phyloP scores from a whole-genome alignment of 2,329 filamentous ascomycete genomes.

The Talaromyces albobiverticillius region DNA sequence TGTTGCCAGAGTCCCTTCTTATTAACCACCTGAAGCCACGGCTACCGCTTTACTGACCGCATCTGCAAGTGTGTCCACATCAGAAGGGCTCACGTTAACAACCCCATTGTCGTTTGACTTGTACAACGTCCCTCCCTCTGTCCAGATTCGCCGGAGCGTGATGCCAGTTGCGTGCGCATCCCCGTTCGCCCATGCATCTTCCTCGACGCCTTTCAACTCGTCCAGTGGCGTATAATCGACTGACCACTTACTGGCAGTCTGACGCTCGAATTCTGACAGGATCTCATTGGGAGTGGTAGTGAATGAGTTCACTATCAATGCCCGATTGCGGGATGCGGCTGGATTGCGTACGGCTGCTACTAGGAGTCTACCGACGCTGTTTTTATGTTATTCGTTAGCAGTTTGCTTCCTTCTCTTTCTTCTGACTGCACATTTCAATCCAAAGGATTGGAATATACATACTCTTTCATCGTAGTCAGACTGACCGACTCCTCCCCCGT shows the following conservation, averaged over 20 bases:
- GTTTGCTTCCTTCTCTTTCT: too few relatives aligned
- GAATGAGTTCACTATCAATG: constrained; percentile 68
- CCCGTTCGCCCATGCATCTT: constrained; percentile 49
- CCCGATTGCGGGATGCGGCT: constrained; percentile 51
- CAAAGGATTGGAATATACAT: too few relatives aligned
- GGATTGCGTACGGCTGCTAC: constrained; percentile 61
- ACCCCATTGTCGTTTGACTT: constrained; percentile 61
- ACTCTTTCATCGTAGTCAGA: constrained; percentile 71
- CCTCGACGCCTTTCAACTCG: constrained; percentile 51
- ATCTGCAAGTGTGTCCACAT: not conserved
- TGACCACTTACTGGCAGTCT: constrained; percentile 47
- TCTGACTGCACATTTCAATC: too few relatives aligned
- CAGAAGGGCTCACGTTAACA: not conserved
- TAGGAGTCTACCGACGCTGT: constrained; percentile 64
- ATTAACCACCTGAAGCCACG: too few relatives aligned
- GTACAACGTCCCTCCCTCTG: constrained; percentile 68
- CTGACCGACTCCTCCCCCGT: constrained; percentile 61
- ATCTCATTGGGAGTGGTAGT: constrained; percentile 62
- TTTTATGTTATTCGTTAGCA: not conserved
- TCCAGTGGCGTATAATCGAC: constrained; percentile 49
- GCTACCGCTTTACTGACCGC: not conserved
- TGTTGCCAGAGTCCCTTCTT: too few relatives aligned
- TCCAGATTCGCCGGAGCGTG: constrained; percentile 69
- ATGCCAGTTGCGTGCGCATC: constrained; percentile 52
- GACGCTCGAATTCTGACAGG: constrained; percentile 63